Evolutionary conservation across 495 filamentous ascomycete genomes (phyloP), one percentile per base, ranked within the genome.

Genomic region (Lophiostoma macrostomum): DNA sequence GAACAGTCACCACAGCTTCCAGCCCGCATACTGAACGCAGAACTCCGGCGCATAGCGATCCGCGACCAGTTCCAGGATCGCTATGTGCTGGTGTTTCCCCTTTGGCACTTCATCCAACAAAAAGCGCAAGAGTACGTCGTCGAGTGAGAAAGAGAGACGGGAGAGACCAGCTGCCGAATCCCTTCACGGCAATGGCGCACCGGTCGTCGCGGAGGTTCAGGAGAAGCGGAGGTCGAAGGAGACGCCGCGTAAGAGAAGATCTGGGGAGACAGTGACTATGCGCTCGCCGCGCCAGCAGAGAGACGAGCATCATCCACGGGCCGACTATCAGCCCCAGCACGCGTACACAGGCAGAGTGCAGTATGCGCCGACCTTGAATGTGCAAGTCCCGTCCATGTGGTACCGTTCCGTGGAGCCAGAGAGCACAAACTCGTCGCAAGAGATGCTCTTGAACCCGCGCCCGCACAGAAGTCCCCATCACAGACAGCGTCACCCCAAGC

Each of bases 41-140:
- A 14, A 28, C 51, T 25, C 24, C 13, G 23, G 52, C 58, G 39
- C 52, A 48, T 52, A 46, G 38, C 34, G 45, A 50, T 61, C 47
- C 19, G 38, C 56, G 38, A 29, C 40, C 36, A 29, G 34, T 30
- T 43, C 41, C 30, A 38, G 56, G 45, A 31, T 61, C 60, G 54
- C 60, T 42, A 63, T 63, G 60, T 63, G 60, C 50, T 63, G 55
- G 50, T 54, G 46, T 30, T 62, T 55, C 30, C 48, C 50, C 14
- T 63, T 55, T 40, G 59, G 59, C 16, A 23, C 35, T 23, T 44
- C 59, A 23, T 43, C 16, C 25, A 49, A 29, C 37, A 47, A 57
- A 47, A 56, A 56, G 48, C 53, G 48, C 41, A 62, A 53, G 43
- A 50, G 34, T 18, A 48, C 55, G 55, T 58, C 55, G 48, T 52